These are phyloP conservation scores for Sugiyamaella mastotermitis DNA, from an alignment of 805 yeast species.

Conservation along the genomic window DNA sequence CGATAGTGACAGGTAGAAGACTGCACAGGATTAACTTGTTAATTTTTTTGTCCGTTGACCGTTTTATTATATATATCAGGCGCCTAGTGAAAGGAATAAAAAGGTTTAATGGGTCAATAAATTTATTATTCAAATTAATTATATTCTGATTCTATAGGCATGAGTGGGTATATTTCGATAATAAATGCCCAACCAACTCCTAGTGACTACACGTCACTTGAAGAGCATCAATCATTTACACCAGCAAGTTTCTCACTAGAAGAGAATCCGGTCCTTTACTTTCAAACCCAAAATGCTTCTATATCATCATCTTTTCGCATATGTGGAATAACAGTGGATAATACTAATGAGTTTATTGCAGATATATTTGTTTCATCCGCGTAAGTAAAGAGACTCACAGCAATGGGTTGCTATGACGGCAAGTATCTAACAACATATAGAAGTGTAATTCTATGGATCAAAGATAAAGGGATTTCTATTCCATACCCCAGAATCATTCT, in stretches of 20 bases:
- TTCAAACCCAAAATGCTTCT: constrained; percentile 5
- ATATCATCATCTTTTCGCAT: too few relatives aligned
- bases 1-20: constrained; percentile 1
- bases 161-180: too few relatives aligned
- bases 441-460: constrained; percentile 25
- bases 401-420: too few relatives aligned
- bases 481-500: constrained; percentile 21
- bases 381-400: too few relatives aligned
- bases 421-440: too few relatives aligned
- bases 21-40: not conserved
- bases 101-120: too few relatives aligned
- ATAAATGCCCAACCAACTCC: constrained; percentile 8
- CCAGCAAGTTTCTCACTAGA: constrained; percentile 31
- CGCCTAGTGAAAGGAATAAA: not conserved
- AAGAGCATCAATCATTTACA: constrained; percentile 28
- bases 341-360: constrained; percentile 1
- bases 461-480: constrained; percentile 18
- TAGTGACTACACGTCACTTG: constrained; percentile 23
- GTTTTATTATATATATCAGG: not conserved
- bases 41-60: not conserved
- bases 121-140: too few relatives aligned
- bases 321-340: too few relatives aligned
- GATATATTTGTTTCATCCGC: constrained; percentile 24
- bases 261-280: constrained; percentile 28
- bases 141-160: too few relatives aligned